Evolutionary conservation across 1,284 basidiomycete species (phyloP).

Genomic region (Heterobasidion annosum): DNA sequence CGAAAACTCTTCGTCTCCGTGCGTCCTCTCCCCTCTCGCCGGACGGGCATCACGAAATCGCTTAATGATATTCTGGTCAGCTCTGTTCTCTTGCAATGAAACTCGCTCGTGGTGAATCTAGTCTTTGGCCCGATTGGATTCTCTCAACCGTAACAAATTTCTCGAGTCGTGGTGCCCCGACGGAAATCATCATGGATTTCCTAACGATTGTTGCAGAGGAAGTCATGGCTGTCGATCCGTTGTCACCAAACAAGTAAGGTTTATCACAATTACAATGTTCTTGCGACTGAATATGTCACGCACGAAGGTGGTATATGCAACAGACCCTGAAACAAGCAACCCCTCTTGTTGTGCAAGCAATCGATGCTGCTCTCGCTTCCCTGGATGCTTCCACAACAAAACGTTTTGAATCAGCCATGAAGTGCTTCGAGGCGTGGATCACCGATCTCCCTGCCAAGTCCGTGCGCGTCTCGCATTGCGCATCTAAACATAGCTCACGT

Average conservation of each 20-base stretch:
- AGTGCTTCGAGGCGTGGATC: conserved; percentile 80
- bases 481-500: conserved; percentile 1
- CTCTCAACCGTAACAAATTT: conserved; percentile 47
- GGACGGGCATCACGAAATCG: not conserved
- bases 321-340: conserved; percentile 55
- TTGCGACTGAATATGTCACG: not conserved
- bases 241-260: conserved; percentile 67
- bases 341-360: conserved; percentile 60
- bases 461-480: conserved; percentile 13
- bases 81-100: conserved; percentile 71
- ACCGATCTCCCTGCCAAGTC: conserved; percentile 59
- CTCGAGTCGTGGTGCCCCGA: conserved; percentile 43
- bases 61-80: conserved; percentile 22
- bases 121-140: conserved; percentile 69
- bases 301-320: conserved; percentile 47
- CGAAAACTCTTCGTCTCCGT: conserved; percentile 84
- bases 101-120: conserved; percentile 47
- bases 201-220: conserved; percentile 82
- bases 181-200: conserved; percentile 65
- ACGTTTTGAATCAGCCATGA: conserved; percentile 60
- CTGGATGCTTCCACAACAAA: conserved; percentile 18
- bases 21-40: conserved; percentile 21
- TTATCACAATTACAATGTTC: not conserved
- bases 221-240: conserved; percentile 61
- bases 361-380: conserved; percentile 39